phyloP scores from a whole-genome alignment of 2,329 filamentous ascomycete genomes.

The Macrophomina phaseolina region DNA sequence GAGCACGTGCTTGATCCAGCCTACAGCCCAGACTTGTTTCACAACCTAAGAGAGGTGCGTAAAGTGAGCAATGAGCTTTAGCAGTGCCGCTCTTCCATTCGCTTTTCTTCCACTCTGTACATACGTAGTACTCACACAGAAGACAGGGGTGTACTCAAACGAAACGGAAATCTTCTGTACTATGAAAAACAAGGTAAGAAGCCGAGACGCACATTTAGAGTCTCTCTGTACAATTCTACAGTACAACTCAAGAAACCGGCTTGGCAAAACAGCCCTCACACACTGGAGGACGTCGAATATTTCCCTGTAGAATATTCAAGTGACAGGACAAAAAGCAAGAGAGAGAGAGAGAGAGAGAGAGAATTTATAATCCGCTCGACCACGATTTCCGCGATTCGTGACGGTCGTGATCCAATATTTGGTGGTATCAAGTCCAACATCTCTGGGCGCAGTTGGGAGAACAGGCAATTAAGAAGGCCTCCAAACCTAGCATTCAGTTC shows the following conservation, averaged over 20 bases:
- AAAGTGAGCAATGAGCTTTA: too few species aligned
- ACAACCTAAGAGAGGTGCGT: too few species aligned
- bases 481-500: neutral
- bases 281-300: too few species aligned
- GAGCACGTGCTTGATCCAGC: neutral
- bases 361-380: constrained; percentile 17
- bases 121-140: neutral
- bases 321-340: neutral
- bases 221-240: constrained; percentile 14
- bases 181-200: neutral
- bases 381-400: constrained; percentile 9
- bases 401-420: constrained; percentile 15
- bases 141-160: neutral
- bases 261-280: neutral
- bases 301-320: too few species aligned
- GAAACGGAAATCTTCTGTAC: neutral
- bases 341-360: neutral
- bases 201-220: neutral
- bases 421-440: constrained; percentile 17
- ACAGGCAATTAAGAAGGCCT: neutral
- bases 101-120: too few species aligned
- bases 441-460: neutral
- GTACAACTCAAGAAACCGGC: neutral
- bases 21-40: too few species aligned
- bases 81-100: too few species aligned